Conservation (phyloP, 2,329 filamentous ascomycete species). For the Pseudogymnoascus sp. region DNA sequence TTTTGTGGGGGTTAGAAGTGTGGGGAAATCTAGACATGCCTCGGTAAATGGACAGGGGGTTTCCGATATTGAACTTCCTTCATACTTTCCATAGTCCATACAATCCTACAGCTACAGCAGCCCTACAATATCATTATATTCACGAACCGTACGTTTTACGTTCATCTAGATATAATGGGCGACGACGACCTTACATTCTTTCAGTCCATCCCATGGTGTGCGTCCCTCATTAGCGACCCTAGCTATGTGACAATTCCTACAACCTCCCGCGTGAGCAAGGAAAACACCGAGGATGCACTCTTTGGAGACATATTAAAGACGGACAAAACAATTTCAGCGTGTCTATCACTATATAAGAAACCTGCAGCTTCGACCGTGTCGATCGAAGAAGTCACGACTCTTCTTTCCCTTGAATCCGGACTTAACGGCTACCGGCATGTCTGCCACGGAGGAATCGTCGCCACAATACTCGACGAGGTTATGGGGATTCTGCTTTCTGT, state of each 20-base stretch:
- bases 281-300: slow-evolving; percentile 11
- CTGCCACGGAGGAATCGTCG: slow-evolving; percentile 9
- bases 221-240: slow-evolving; percentile 8
- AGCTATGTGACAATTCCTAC: not conserved
- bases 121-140: not conserved
- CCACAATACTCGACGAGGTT: slow-evolving; percentile 9
- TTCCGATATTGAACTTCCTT: slow-evolving; percentile 4
- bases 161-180: not conserved
- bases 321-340: slow-evolving; percentile 4
- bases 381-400: not conserved
- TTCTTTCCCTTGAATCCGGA: slow-evolving; percentile 6
- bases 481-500: slow-evolving; percentile 10
- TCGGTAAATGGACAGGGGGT: not conserved
- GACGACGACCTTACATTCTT: not conserved
- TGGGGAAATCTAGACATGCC: not conserved
- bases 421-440: slow-evolving; percentile 10
- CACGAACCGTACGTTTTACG: not conserved
- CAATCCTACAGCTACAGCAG: not conserved
- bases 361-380: not conserved
- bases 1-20: no score
- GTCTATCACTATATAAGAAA: slow-evolving; percentile 7
- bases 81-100: not conserved
- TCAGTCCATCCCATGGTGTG: slow-evolving; percentile 12
- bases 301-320: slow-evolving; percentile 10
- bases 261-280: slow-evolving; percentile 9